Percentiles rank a stretch among this genome's conserved stretches.
phyloP scores from a whole-genome alignment of 148 eudicot genomes.

The Suaeda aralocaspica region DNA sequence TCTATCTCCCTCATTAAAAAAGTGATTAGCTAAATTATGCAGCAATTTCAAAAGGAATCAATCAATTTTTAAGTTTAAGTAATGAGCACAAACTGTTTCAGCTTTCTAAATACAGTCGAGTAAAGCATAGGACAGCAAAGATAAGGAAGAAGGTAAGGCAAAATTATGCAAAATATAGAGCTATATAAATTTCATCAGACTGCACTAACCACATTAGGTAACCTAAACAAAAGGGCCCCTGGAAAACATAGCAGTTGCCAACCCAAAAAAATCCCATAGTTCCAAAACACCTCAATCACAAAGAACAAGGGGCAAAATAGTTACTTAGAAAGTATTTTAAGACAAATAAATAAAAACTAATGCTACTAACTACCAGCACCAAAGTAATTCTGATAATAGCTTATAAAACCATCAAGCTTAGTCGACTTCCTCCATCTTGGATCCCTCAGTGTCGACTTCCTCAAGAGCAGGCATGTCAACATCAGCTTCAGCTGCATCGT shows the following conservation, averaged over 20 bases:
- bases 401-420: conserved; percentile 19
- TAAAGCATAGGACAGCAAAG: too few relatives aligned
- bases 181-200: conserved; percentile 11
- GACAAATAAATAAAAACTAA: not conserved
- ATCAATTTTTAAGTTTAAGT: too few relatives aligned
- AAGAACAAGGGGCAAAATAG: not conserved
- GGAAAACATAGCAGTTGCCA: conserved; percentile 1
- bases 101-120: too few relatives aligned
- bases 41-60: too few relatives aligned
- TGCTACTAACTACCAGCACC: not conserved
- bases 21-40: too few relatives aligned
- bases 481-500: conserved; percentile 51
- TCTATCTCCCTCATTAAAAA: too few relatives aligned
- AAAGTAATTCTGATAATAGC: not conserved
- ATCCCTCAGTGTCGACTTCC: conserved; percentile 54
- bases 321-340: not conserved
- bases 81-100: too few relatives aligned
- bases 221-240: conserved; percentile 5
- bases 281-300: not conserved
- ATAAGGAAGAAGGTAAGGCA: too few relatives aligned
- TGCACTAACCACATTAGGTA: not conserved
- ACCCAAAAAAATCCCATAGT: conserved; percentile 11
- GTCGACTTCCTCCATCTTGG: conserved; percentile 79
- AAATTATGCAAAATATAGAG: not conserved
- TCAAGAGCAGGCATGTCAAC: conserved; percentile 60